These are phyloP conservation scores for Paraconiothyrium brasiliense DNA, from an alignment of 2,329 filamentous ascomycete genomes.

Conservation along the genomic window DNA sequence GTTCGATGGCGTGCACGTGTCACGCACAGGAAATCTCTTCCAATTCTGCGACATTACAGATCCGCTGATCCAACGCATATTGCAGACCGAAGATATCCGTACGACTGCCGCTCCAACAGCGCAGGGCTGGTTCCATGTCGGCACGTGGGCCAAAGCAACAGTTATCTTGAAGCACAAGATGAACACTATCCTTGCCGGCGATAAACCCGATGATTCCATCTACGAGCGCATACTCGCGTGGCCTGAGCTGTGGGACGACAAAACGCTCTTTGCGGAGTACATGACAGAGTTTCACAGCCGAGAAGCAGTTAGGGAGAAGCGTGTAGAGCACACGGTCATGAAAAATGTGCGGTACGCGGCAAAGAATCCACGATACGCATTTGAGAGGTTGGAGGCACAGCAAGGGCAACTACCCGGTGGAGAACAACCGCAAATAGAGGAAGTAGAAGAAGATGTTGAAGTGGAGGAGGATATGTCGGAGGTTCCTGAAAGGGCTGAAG, in stretches of 20 bases:
- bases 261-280: conserved; percentile 40
- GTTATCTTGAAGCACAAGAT: conserved; percentile 90
- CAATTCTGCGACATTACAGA: conserved; percentile 94
- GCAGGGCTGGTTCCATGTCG: conserved; percentile 87
- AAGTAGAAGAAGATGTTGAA: conserved; percentile 31
- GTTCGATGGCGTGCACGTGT: conserved; percentile 81
- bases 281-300: conserved; percentile 38
- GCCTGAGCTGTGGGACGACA: conserved; percentile 47
- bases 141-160: conserved; percentile 83
- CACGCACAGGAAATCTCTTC: conserved; percentile 87
- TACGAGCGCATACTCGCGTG: conserved; percentile 44
- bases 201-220: conserved; percentile 40
- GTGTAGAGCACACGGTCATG: conserved; percentile 45
- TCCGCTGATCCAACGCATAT: conserved; percentile 72
- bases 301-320: conserved; percentile 34
- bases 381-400: conserved; percentile 40
- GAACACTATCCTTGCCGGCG: conserved; percentile 49
- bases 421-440: conserved; percentile 13
- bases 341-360: conserved; percentile 42
- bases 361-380: conserved; percentile 45
- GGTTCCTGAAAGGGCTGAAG: conserved; percentile 36
- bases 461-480: conserved; percentile 45
- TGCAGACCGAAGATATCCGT: conserved; percentile 67
- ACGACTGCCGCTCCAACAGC: conserved; percentile 54
- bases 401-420: conserved; percentile 8